Evolutionary conservation across 2,329 filamentous ascomycete species (phyloP), one percentile per base, ranked within the genome.

Genomic region (Aspergillus fijiensis): DNA sequence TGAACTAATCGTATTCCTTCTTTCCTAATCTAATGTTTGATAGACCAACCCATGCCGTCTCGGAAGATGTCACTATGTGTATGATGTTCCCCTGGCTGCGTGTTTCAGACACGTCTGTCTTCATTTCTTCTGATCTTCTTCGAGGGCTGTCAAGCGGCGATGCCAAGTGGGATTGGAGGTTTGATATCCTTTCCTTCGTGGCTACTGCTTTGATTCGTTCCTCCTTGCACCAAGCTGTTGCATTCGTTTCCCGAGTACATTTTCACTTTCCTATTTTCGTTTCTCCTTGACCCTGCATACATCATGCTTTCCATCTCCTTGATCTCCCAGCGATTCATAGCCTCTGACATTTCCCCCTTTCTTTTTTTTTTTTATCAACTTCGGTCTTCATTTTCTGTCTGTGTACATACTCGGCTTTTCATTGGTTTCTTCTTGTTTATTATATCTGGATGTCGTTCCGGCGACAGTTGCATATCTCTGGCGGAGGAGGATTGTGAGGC

Each of bases 21-120:
- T 56, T 59, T 55, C 49, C 39, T 72, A 72, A 72, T 72, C 60
- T 72, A 73, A 73, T 73, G 67, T 69, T 66, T 74, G 70, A 72
- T 73, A 72, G 69, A 71, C 64, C 55, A 58, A 57, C 49, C 67
- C 65, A 71, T 68, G 70, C 63, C 62, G 65, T 67, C 68, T 69
- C 67, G 64, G 67, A 71, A 65, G 59, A 67, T 64, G 59, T 58
- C 60, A 52, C 57, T 63, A 57, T 62, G 49, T 67, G 63, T 70
- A 69, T 65, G 64, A 64, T 66, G 65, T 60, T 45, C 53, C 55
- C 49, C 39, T 49, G 6, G 29, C 42, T 53, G 51, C 55, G 55
- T 61, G 59, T 54, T 60, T 50, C 51, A 57, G 23, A 49, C 55
- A 57, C 6, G 39, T 51, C 27, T 55, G 45, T 57, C 56, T 35